A percentile compares a stretch with the other conserved stretches of the same genome.
These are phyloP conservation scores for Paraphaeosphaeria minitans DNA, from an alignment of 2,329 filamentous ascomycete species.

Conservation along the genomic window DNA sequence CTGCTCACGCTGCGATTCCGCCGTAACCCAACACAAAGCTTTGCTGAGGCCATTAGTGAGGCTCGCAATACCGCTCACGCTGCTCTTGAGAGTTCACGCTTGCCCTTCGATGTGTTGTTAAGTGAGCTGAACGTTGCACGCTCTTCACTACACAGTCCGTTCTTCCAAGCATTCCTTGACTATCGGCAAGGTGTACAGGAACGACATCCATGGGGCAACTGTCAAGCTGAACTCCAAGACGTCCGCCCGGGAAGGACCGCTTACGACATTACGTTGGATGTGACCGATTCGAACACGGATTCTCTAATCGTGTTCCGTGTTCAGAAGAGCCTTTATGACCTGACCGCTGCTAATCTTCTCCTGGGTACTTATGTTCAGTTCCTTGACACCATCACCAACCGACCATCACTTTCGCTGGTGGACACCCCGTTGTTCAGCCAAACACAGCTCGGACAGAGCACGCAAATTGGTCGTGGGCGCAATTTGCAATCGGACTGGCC, in stretches of 20 bases:
- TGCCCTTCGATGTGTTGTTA: slow-evolving; percentile 38
- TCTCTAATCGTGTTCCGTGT: neutral
- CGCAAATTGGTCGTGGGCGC: neutral
- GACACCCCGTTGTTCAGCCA: neutral
- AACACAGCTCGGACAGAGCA: neutral
- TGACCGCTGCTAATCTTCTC: neutral
- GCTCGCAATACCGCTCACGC: slow-evolving; percentile 7
- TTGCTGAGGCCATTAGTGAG: slow-evolving; percentile 21
- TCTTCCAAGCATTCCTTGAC: slow-evolving; percentile 12
- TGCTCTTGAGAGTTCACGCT: neutral
- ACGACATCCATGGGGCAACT: neutral
- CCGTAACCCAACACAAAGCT: slow-evolving; percentile 14
- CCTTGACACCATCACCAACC: neutral
- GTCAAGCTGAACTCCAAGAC: neutral
- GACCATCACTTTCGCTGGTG: neutral
- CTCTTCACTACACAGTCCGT: slow-evolving; percentile 22
- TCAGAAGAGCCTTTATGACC: neutral
- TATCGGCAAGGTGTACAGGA: neutral
- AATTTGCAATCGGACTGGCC: neutral
- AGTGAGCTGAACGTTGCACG: slow-evolving; percentile 25
- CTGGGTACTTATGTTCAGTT: neutral
- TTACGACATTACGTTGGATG: neutral
- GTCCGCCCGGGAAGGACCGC: neutral
- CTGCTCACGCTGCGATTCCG: slow-evolving; percentile 46
- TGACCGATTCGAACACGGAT: neutral